A percentile compares a stretch with the other conserved stretches of the same genome.
Evolutionary conservation across 257 asterid genomes (phyloP).

Genomic region (Leptodermis oblonga): DNA sequence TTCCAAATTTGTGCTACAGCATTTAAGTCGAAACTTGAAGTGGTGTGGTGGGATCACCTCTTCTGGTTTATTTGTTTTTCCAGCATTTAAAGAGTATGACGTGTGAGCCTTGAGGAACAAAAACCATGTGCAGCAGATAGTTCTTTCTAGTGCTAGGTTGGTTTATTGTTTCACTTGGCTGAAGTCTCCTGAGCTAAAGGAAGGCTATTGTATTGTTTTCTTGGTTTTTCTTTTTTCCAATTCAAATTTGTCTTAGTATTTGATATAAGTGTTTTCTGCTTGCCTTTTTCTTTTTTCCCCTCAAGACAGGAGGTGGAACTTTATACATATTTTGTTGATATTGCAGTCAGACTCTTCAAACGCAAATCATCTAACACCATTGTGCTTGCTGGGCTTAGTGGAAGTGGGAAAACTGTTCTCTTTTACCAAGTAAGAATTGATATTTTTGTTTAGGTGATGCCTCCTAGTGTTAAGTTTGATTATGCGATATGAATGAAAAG

Average conservation of each 20-base stretch:
- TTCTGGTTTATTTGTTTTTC: background rate
- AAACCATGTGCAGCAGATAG: background rate
- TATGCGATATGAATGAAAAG: background rate
- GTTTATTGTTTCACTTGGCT: background rate
- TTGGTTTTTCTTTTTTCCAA: background rate
- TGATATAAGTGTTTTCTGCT: background rate
- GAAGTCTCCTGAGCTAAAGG: background rate
- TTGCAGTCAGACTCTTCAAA: conserved; percentile 52
- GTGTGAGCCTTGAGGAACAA: background rate
- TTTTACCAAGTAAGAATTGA: conserved; percentile 50
- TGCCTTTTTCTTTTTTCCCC: background rate
- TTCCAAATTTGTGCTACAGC: background rate
- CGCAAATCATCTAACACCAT: conserved; percentile 47
- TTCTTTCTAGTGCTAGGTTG: background rate
- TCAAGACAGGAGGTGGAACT: background rate
- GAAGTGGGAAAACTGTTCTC: conserved; percentile 78
- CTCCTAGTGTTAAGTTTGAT: background rate
- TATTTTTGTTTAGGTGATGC: background rate
- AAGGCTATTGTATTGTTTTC: background rate
- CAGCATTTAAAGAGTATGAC: background rate
- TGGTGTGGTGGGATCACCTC: background rate
- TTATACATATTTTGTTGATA: conserved; percentile 11
- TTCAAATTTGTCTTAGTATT: background rate
- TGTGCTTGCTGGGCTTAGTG: conserved; percentile 68
- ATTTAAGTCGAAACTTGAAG: background rate